phyloP scores from a whole-genome alignment of 139 green algal genomes.

The Coccomyxa sp. region DNA sequence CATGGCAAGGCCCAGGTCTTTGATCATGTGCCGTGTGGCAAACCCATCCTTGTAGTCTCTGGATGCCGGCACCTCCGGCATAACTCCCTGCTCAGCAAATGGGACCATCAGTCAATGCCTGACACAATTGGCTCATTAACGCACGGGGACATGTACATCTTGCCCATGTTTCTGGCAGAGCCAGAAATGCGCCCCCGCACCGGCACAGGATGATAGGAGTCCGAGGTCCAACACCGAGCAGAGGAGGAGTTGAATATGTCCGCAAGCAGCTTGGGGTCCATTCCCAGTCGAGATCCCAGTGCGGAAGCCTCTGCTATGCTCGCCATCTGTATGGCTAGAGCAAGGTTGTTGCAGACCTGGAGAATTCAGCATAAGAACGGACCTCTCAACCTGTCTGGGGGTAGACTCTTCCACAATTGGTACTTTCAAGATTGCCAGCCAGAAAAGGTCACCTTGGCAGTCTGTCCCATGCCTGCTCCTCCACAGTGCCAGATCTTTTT shows the following conservation, averaged over 20 bases:
- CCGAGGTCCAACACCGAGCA: constrained; percentile 60
- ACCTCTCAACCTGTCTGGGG: neutral
- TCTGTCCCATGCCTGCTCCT: constrained; percentile 27
- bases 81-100: constrained; percentile 24
- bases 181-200: neutral
- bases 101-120: neutral
- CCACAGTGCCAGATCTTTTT: constrained; percentile 53
- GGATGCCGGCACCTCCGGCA: constrained; percentile 38
- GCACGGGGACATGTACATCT: neutral
- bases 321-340: constrained; percentile 62
- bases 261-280: constrained; percentile 50
- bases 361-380: neutral
- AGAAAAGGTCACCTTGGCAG: constrained; percentile 22
- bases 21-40: constrained; percentile 49
- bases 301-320: constrained; percentile 58
- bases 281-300: constrained; percentile 52
- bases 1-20: constrained; percentile 50
- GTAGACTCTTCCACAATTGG: neutral
- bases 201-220: constrained; percentile 42
- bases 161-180: neutral
- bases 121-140: neutral
- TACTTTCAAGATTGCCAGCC: neutral
- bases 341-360: constrained; percentile 64
- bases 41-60: constrained; percentile 61
- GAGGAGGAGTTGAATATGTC: constrained; percentile 63